Percentiles rank a stretch among this genome's conserved stretches.
phyloP scores from a whole-genome alignment of 306 rosid genomes.

The Vigna unguiculata region DNA sequence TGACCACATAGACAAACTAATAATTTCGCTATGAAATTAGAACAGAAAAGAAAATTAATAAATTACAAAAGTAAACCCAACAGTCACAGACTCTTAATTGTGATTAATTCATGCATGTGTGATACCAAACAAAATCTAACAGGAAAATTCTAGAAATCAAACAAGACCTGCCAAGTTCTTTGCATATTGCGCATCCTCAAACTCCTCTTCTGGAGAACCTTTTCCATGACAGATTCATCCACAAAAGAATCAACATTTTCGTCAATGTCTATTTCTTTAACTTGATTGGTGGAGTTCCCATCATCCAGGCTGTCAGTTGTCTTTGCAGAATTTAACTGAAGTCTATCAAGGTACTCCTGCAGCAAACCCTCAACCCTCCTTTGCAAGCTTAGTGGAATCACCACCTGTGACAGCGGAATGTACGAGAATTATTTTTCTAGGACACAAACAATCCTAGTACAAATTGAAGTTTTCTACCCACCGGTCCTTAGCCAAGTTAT shows the following conservation, averaged over 20 bases:
- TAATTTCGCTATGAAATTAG: conserved; percentile 27
- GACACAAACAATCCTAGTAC: conserved; percentile 31
- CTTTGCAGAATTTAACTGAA: conserved; percentile 62
- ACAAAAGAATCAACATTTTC: conserved; percentile 67
- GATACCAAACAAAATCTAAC: conserved; percentile 29
- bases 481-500: conserved; percentile 26
- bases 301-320: conserved; percentile 47
- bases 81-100: conserved; percentile 18
- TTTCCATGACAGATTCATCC: conserved; percentile 95
- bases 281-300: conserved; percentile 53
- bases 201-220: conserved; percentile 92
- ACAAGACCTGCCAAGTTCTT: conserved; percentile 85
- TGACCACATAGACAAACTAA: neutral
- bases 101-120: conserved; percentile 23
- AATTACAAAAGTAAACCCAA: conserved; percentile 24
- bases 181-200: conserved; percentile 96
- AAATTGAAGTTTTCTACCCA: conserved; percentile 19
- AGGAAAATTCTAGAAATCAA: conserved; percentile 26
- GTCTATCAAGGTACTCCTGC: conserved; percentile 87
- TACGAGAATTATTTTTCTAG: conserved; percentile 20
- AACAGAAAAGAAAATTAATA: conserved; percentile 16
- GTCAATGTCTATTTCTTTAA: conserved; percentile 55
- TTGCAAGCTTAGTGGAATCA: conserved; percentile 86
- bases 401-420: conserved; percentile 63
- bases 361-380: conserved; percentile 93